Percentiles rank a stretch among this genome's conserved stretches.
Conservation (phyloP, 75 land plant species). For the Selaginella moellendorffii region DNA sequence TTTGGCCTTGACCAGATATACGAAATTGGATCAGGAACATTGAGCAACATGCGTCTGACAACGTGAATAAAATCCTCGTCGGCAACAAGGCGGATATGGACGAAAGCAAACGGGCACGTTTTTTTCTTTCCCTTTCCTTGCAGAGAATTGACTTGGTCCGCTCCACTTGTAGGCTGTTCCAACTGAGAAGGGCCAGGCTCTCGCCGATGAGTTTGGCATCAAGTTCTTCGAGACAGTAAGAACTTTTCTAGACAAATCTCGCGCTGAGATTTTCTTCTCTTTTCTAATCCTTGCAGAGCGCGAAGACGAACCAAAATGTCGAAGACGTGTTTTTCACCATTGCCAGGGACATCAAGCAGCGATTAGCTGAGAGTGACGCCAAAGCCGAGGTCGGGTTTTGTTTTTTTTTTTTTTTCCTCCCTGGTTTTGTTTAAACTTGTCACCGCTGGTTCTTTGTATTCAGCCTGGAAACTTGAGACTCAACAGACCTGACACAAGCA, state of each 20-base stretch:
- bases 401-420: neutral
- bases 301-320: slow-evolving; percentile 71
- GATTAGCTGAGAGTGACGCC: slow-evolving; percentile 62
- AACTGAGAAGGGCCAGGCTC: slow-evolving; percentile 4
- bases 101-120: slow-evolving; percentile 2
- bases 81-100: slow-evolving; percentile 11
- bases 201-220: slow-evolving; percentile 1
- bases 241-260: too few species aligned
- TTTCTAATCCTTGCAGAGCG: slow-evolving; percentile 57
- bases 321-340: slow-evolving; percentile 75
- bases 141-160: too few species aligned
- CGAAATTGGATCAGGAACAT: slow-evolving; percentile 9
- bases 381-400: slow-evolving; percentile 44
- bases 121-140: too few species aligned
- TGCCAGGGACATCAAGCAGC: slow-evolving; percentile 76
- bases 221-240: slow-evolving; percentile 5
- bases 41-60: slow-evolving; percentile 3
- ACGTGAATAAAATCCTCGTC: slow-evolving; percentile 1
- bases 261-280: too few species aligned
- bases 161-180: slow-evolving; percentile 1
- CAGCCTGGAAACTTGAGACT: neutral
- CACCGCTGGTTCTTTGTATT: neutral
- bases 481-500: neutral
- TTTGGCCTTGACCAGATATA: neutral
- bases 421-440: too few species aligned